Base-by-base conservation (phyloP, 139 green algal genomes). In the Diplosphaera chodatii region DNA sequence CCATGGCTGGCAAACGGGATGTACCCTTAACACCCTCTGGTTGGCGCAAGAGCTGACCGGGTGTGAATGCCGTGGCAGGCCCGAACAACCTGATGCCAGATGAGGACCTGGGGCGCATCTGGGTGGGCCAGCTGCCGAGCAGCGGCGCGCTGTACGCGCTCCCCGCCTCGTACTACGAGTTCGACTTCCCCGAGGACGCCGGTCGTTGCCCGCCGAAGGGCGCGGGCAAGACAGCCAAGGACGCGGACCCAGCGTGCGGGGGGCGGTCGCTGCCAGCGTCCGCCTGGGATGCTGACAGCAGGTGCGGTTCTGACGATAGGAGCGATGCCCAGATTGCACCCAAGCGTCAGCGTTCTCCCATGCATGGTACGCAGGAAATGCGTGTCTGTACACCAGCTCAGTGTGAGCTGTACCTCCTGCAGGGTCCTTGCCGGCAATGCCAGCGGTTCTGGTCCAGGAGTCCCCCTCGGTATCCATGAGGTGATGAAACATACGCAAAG, bases 111-210 rank as follows among this genome's bases (percentile, higher is more conserved):
- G 48, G 48, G 48, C 48, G 48, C 48, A 59, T 59, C n/a, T 68
- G 64, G 33, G 32, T 29, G 21, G 63, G 67, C 23, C 65, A 33
- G 32, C 32, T 72, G 67, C 32, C 33, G 29, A 32, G 32, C 65
- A 32, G 55, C 67, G 30, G 67, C 65, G 63, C 27, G 32, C 6
- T 72, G 63, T 72, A 70, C 32, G 27, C 32, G 28, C 32, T 72
- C 28, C 20, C 55, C 28, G 31, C 55, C 40, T 70, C 31, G n/a
- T 72, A 33, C 67, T 59, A 34, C 20, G 65, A 32, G 18, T 59
- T 59, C 48, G 48, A 59, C 48, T 59, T 59, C 48, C 48, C 48
- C 13, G 48, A 25, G 13, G 48, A 3, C 48, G 13, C 48, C 16
- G 18, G n/a, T 18, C 16, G 3, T 3, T 23, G 33, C 20, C 22